Conservation (phyloP, 805 yeast genomes). For the Ogataea paradorogensis region DNA sequence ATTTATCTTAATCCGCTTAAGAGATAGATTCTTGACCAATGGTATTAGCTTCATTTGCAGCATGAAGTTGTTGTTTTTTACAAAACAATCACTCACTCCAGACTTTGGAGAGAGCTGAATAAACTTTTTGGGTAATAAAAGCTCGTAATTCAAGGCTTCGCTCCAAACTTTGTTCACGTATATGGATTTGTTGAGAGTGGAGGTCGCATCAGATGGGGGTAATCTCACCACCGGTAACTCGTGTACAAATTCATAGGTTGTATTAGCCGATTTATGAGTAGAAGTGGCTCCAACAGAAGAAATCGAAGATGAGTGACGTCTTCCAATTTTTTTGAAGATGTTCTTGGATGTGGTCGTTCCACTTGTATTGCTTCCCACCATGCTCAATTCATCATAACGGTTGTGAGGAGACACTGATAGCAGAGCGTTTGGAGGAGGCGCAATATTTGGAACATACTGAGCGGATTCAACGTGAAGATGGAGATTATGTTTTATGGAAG, state of each 20-base stretch:
- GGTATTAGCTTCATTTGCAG: constrained; percentile 68
- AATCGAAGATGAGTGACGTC: constrained; percentile 12
- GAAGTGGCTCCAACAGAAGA: constrained; percentile 9
- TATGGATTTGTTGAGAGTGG: constrained; percentile 66
- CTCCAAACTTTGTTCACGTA: constrained; percentile 77
- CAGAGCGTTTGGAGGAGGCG: constrained; percentile 32
- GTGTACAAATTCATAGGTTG: constrained; percentile 34
- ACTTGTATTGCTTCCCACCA: constrained; percentile 1
- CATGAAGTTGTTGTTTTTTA: constrained; percentile 33
- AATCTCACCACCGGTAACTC: constrained; percentile 49
- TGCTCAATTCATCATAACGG: constrained; percentile 21
- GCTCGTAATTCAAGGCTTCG: constrained; percentile 64
- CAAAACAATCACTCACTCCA: constrained; percentile 24
- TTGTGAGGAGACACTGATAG: constrained; percentile 36
- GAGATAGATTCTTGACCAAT: constrained; percentile 53
- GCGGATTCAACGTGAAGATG: constrained; percentile 38
- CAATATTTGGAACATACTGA: constrained; percentile 26
- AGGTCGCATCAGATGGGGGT: constrained; percentile 56
- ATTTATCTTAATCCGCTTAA: constrained; percentile 64
- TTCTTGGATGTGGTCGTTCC: constrained; percentile 13
- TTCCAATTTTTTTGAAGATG: constrained; percentile 26
- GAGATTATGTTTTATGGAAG: constrained; percentile 44
- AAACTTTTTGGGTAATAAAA: constrained; percentile 68
- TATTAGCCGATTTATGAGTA: constrained; percentile 13
- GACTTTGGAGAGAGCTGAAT: constrained; percentile 59